These are phyloP conservation scores for Pseudogymnoascus sp. DNA, from an alignment of 2,329 filamentous ascomycete genomes.

Conservation along the genomic window DNA sequence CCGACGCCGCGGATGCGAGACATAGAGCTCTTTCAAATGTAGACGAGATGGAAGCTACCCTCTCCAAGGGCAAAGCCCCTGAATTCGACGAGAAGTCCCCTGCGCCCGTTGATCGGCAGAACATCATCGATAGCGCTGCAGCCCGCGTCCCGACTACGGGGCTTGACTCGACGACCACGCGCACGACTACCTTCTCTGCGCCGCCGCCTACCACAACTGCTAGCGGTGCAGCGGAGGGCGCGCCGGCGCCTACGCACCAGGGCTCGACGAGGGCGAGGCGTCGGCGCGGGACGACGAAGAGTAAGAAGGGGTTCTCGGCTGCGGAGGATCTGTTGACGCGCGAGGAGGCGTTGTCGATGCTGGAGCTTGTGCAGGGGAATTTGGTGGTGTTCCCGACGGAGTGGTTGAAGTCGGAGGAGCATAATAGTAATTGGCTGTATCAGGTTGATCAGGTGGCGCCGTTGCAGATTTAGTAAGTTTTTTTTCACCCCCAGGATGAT, in stretches of 20 bases:
- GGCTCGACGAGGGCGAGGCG: conserved; percentile 49
- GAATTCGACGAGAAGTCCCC: neutral
- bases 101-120: neutral
- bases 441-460: conserved; percentile 93
- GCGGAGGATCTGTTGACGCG: conserved; percentile 69
- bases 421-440: conserved; percentile 92
- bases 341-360: conserved; percentile 70
- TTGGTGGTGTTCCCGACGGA: conserved; percentile 92
- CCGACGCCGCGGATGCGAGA: conserved; percentile 20
- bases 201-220: neutral
- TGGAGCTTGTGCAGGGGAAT: conserved; percentile 77
- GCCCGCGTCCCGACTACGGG: neutral
- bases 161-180: conserved; percentile 36
- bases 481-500: no score
- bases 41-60: neutral
- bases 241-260: conserved; percentile 10
- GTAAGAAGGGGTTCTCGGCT: conserved; percentile 52
- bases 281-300: conserved; percentile 56
- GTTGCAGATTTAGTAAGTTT: conserved; percentile 87
- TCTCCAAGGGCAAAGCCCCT: neutral
- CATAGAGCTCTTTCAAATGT: conserved; percentile 9
- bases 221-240: neutral
- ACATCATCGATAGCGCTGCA: neutral
- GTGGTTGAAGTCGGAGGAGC: conserved; percentile 87
- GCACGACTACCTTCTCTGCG: conserved; percentile 48